Evolutionary conservation across 2,329 filamentous ascomycete genomes (phyloP), one percentile per base, ranked within the genome.

Genomic region (Fusarium nygamai): DNA sequence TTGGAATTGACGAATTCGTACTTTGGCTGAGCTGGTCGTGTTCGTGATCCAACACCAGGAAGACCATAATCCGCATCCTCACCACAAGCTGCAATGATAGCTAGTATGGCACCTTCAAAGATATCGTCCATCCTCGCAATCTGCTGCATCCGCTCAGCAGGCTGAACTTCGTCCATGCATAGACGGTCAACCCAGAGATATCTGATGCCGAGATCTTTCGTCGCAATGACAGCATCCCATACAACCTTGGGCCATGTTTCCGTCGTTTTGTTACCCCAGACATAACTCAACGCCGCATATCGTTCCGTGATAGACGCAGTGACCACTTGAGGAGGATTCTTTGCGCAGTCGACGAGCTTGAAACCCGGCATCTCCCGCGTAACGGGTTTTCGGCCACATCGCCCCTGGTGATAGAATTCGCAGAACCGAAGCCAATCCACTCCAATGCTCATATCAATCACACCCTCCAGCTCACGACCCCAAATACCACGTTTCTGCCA

Each of bases 181-280:
- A 81, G 76, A 33, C 77, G 74, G 62, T 84, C 83, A 5, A 85
- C 78, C 83, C 84, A 85, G 6, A 85, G 76, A 60, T 84, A 82
- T 10, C 78, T 69, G 14, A 82, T 69, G 1, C 82, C 81, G 12
- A 85, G 71, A 6, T 77, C 68, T 16, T 72, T 77, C 0, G 80
- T 79, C 11, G 82, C 82, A 4, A 69, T 62, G 13, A 81, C 79
- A 16, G 82, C 79, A 38, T 83, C 81, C 64, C 67, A 73, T 3
- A 83, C 73, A 39, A 82, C 80, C 56, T 74, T 78, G 33, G 81
- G 79, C 81, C 81, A 82, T 0, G 69, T 72, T 6, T 77, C 77
- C 2, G 65, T 70, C 5, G 72, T 71, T n/a, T 68, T 75, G 47
- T 72, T 73, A 7, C 82, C 82, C 74, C 78, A 80, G 2, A 83